These are phyloP conservation scores for Canavalia gladiata DNA, from an alignment of 306 rosid genomes.

Conservation along the genomic window DNA sequence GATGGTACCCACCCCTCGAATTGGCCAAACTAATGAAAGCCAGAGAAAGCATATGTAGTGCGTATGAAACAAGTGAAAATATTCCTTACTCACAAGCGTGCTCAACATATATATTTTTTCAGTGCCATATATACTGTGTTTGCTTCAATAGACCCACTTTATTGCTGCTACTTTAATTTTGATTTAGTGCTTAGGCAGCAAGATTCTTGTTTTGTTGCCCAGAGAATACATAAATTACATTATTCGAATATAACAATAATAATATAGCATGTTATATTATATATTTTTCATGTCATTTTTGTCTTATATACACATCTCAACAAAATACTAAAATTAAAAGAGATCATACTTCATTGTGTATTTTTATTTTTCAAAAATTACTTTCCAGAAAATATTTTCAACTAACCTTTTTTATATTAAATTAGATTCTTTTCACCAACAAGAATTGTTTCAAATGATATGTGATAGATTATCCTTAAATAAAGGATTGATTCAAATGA, in stretches of 20 bases:
- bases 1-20: neutral
- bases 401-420: neutral
- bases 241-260: too few relatives aligned
- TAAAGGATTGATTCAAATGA: too few relatives aligned
- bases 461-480: too few relatives aligned
- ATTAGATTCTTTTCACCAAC: neutral
- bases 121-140: constrained; percentile 1
- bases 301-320: too few relatives aligned
- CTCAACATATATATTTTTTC: neutral
- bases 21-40: neutral
- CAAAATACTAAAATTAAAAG: too few relatives aligned
- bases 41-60: neutral
- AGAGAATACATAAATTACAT: too few relatives aligned
- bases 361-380: too few relatives aligned
- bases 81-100: neutral
- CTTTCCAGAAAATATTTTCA: too few relatives aligned
- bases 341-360: too few relatives aligned
- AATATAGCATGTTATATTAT: too few relatives aligned
- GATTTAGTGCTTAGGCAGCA: neutral
- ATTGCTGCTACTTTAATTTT: neutral
- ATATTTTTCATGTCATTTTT: too few relatives aligned
- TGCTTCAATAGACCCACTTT: neutral
- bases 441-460: too few relatives aligned
- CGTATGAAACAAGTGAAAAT: neutral
- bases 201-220: neutral